Percentiles rank a stretch among this genome's conserved stretches.
phyloP scores from a whole-genome alignment of 495 filamentous ascomycete species.

The Sabuloglossum arenarium region DNA sequence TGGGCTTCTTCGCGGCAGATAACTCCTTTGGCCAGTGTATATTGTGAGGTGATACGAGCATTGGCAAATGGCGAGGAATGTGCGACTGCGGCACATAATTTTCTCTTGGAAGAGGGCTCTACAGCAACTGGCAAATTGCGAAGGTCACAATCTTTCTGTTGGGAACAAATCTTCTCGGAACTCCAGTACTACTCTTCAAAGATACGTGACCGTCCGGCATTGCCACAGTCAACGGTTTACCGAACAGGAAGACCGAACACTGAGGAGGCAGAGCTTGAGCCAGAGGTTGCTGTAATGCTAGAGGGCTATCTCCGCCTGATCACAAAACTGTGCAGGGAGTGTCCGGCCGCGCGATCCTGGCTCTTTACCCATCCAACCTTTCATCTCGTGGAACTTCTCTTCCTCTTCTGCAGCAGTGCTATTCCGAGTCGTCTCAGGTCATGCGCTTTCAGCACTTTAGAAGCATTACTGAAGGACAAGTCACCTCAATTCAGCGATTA shows the following conservation, averaged over 20 bases:
- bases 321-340: slow-evolving; percentile 51
- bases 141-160: slow-evolving; percentile 61
- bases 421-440: slow-evolving; percentile 58
- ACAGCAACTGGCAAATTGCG: slow-evolving; percentile 53
- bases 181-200: slow-evolving; percentile 51
- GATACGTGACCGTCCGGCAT: slow-evolving; percentile 39
- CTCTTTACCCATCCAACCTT: slow-evolving; percentile 41
- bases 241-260: slow-evolving; percentile 40
- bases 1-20: slow-evolving; percentile 89
- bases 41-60: slow-evolving; percentile 83
- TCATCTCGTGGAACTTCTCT: slow-evolving; percentile 40
- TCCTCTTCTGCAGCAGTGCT: slow-evolving; percentile 44
- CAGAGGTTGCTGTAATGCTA: slow-evolving; percentile 77
- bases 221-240: slow-evolving; percentile 30
- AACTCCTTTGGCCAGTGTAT: slow-evolving; percentile 79
- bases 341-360: slow-evolving; percentile 42
- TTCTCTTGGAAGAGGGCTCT: slow-evolving; percentile 69
- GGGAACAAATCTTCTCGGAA: slow-evolving; percentile 83
- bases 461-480: slow-evolving; percentile 46
- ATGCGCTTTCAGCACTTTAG: slow-evolving; percentile 47
- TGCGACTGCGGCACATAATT: slow-evolving; percentile 63
- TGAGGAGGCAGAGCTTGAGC: slow-evolving; percentile 43
- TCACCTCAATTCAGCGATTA: slow-evolving; percentile 31
- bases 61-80: slow-evolving; percentile 62
- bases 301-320: slow-evolving; percentile 82